Evolutionary conservation across 345 rosid species (phyloP), one percentile per base, ranked within the genome.

Genomic region (Mangifera indica): DNA sequence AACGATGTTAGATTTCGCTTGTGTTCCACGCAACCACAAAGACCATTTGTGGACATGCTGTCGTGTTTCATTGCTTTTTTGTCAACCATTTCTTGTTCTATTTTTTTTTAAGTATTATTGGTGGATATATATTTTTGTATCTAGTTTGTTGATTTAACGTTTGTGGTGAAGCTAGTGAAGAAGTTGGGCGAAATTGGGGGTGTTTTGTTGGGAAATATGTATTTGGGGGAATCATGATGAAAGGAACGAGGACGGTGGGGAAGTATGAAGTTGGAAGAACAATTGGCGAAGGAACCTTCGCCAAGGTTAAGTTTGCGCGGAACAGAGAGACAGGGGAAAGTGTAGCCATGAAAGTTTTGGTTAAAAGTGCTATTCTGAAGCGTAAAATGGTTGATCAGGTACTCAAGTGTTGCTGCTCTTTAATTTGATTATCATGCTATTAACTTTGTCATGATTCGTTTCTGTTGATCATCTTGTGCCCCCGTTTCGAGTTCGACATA

Each of bases 381-480:
- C 90, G 90, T 73, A 84, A 61, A 74, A 90, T 94, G 98, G 90
- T 83, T 81, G 97, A 91, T 81, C 97, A 95, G 98, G 99, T 94
- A 44, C 29, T 60, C 69, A 49, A 1, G 21, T 69, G 10, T 58
- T 17, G 13, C 40, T 48, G 40, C 42, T 8, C 5, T 40, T 24
- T 25, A 7, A 48, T 46, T 46, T 9, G 42, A 26, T 9, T 65
- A 46, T 65, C 3, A 17, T 15, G 22, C 17, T 15, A 45, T 3
- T 46, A 1, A 9, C 54, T 45, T 65, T 34, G 42, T 65, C 17
- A 21, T 25, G 24, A 6, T 34, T 60, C 9, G 46, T 18, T 60
- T 34, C 18, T 0, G 13, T 12, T 18, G 13, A 18, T 26, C 24
- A 12, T 8, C 7, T 34, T 34, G 32, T 66, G 44, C 42, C 7